A percentile compares a stretch with the other conserved stretches of the same genome.
These are phyloP conservation scores for Thuja plicata DNA, from an alignment of 83 land plant species.

Conservation along the genomic window DNA sequence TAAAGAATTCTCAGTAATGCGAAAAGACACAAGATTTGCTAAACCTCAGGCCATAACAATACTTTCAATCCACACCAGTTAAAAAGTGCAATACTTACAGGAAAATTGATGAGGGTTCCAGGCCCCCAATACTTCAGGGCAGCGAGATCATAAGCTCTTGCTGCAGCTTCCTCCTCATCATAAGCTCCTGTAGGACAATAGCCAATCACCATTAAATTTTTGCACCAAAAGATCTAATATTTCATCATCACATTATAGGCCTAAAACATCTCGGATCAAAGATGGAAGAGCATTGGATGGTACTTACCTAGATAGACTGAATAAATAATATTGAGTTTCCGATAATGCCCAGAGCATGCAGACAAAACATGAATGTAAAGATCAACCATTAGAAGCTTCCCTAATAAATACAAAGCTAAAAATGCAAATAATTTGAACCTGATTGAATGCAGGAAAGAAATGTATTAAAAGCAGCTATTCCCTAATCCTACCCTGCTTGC, in stretches of 20 bases:
- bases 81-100: slow-evolving; percentile 1
- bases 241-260: neutral
- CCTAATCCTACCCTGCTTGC: slow-evolving; percentile 69
- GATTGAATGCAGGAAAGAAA: neutral
- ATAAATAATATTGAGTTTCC: neutral
- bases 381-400: neutral
- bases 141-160: slow-evolving; percentile 19
- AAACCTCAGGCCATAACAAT: neutral
- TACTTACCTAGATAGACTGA: slow-evolving; percentile 9
- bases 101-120: slow-evolving; percentile 21
- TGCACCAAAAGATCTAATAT: neutral
- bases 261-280: neutral
- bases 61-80: neutral
- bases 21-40: neutral
- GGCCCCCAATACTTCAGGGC: slow-evolving; percentile 20
- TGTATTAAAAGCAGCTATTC: neutral
- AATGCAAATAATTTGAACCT: neutral
- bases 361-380: neutral
- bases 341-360: neutral
- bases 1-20: neutral
- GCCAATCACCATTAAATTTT: neutral
- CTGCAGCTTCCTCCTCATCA: slow-evolving; percentile 19
- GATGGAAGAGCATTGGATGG: neutral
- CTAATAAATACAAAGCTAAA: neutral
- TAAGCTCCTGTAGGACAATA: slow-evolving; percentile 1